phyloP scores from a whole-genome alignment of 2,329 filamentous ascomycete species.

The Emergomyces orientalis region DNA sequence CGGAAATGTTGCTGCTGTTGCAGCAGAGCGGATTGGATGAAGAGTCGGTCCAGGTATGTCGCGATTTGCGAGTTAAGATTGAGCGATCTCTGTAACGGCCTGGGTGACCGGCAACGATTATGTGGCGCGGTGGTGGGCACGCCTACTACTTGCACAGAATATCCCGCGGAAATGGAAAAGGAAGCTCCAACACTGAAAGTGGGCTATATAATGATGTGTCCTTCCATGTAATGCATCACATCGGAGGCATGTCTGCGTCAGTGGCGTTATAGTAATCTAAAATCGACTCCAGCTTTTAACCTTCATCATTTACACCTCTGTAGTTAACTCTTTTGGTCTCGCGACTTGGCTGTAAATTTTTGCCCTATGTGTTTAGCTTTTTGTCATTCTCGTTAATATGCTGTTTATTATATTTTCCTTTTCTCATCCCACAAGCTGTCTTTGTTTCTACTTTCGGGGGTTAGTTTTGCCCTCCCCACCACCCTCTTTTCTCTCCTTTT shows the following conservation, averaged over 20 bases:
- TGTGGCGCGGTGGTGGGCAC: background rate
- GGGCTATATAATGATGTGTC: background rate
- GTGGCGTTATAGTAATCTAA: background rate
- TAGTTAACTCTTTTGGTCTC: background rate
- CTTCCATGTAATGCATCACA: background rate
- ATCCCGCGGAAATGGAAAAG: background rate
- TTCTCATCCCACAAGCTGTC: background rate
- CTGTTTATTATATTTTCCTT: background rate
- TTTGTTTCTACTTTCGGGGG: background rate
- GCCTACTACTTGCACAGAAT: background rate
- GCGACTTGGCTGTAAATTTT: background rate
- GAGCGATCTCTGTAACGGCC: slow-evolving; percentile 13
- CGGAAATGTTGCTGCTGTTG: slow-evolving; percentile 38
- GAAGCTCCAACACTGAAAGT: background rate
- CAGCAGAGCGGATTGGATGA: slow-evolving; percentile 35
- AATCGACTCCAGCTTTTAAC: background rate
- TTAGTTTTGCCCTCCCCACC: background rate
- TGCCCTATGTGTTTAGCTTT: background rate
- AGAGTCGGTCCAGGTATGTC: slow-evolving; percentile 30
- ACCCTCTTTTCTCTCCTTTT: background rate
- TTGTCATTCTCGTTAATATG: background rate
- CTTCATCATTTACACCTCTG: background rate
- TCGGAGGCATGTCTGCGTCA: background rate
- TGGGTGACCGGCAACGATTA: background rate
- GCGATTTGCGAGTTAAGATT: slow-evolving; percentile 36